These are phyloP conservation scores for Yamadazyma pseudoaaseri DNA, from an alignment of 1,139 yeast genomes.

Conservation along the genomic window DNA sequence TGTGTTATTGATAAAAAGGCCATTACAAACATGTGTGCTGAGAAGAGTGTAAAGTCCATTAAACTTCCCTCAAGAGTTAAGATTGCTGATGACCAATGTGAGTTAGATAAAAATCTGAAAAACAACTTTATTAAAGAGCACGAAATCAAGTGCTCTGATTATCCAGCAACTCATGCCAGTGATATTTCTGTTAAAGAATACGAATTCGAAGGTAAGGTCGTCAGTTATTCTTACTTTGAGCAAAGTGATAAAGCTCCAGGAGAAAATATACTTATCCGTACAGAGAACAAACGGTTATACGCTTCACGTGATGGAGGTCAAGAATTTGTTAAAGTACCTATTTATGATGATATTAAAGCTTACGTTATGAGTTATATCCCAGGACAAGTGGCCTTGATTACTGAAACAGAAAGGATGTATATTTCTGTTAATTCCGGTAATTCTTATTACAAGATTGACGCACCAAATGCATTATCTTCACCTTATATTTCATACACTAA, in stretches of 20 bases:
- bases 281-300: conserved; percentile 49
- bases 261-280: conserved; percentile 71
- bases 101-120: conserved; percentile 25
- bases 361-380: conserved; percentile 61
- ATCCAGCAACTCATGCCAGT: conserved; percentile 20
- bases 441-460: conserved; percentile 40
- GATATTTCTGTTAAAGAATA: conserved; percentile 19
- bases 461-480: conserved; percentile 49
- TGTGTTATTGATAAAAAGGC: conserved; percentile 54
- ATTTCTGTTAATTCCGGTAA: conserved; percentile 70
- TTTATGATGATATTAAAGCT: conserved; percentile 50
- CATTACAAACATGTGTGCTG: conserved; percentile 27
- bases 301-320: conserved; percentile 82
- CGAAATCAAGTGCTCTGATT: conserved; percentile 34
- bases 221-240: conserved; percentile 58
- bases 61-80: conserved; percentile 36
- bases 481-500: conserved; percentile 59
- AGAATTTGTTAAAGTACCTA: conserved; percentile 48
- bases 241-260: conserved; percentile 43
- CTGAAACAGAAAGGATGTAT: conserved; percentile 50
- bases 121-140: conserved; percentile 25
- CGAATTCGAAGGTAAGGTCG: conserved; percentile 45
- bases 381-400: conserved; percentile 63
- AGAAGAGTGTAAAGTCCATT: conserved; percentile 20
- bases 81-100: conserved; percentile 52